These are phyloP conservation scores for Mortierella sp. DNA, from an alignment of 371 early-diverging fungal genomes.

Conservation along the genomic window DNA sequence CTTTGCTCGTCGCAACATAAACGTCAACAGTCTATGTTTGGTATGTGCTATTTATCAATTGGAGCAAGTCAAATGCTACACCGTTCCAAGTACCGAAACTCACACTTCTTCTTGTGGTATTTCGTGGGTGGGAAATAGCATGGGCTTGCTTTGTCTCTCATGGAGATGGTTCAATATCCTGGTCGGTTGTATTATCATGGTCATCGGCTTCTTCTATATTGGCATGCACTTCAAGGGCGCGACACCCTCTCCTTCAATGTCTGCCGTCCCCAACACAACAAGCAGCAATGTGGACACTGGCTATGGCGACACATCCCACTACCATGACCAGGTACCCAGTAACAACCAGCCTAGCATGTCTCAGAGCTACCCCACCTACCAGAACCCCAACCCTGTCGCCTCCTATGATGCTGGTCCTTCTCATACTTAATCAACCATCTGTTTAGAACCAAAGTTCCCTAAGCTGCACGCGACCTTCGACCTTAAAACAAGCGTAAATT, in stretches of 20 bases:
- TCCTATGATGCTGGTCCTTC: neutral
- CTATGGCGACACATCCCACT: neutral
- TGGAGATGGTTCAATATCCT: slow-evolving; percentile 44
- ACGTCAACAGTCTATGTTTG: slow-evolving; percentile 6
- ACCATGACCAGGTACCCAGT: neutral
- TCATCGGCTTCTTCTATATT: slow-evolving; percentile 22
- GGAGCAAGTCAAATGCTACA: too few relatives aligned
- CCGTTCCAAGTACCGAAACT: too few relatives aligned
- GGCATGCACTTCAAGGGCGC: slow-evolving; percentile 37
- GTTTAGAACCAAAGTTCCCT: too few relatives aligned
- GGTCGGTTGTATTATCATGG: slow-evolving; percentile 32
- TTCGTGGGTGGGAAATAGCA: slow-evolving; percentile 1
- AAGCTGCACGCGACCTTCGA: too few relatives aligned
- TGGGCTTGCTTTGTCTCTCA: slow-evolving; percentile 24
- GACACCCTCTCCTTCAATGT: slow-evolving; percentile 39
- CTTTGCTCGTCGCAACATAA: too few relatives aligned
- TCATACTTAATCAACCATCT: too few relatives aligned
- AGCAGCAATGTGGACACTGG: neutral
- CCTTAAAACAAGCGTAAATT: too few relatives aligned
- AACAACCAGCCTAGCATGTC: slow-evolving; percentile 16
- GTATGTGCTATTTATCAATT: neutral
- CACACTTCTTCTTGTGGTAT: neutral
- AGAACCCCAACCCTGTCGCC: slow-evolving; percentile 1
- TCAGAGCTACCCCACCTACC: slow-evolving; percentile 27
- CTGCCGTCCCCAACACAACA: slow-evolving; percentile 24